Evolutionary conservation across 2,329 filamentous ascomycete species (phyloP).

Genomic region (Beauveria australis): DNA sequence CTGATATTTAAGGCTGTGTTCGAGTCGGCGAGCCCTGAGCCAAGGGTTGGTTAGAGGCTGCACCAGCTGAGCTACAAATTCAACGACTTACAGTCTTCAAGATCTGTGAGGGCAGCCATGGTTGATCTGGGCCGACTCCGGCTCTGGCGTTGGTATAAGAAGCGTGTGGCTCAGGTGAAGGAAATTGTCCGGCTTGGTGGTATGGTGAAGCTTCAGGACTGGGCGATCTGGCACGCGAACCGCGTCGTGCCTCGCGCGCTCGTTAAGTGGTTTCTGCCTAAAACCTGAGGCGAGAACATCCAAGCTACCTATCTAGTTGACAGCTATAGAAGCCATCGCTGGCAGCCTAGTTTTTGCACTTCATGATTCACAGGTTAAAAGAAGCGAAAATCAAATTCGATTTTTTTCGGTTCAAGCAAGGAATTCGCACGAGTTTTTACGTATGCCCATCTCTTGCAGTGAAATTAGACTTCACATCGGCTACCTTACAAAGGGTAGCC

Average conservation of each 20-base stretch:
- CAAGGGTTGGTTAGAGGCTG: constrained; percentile 17
- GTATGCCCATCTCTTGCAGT: no score
- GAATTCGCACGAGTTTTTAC: no score
- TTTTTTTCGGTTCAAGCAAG: no score
- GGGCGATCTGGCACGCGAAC: background rate
- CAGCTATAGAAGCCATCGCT: no score
- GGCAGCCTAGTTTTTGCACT: no score
- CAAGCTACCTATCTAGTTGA: background rate
- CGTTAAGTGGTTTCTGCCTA: constrained; percentile 5
- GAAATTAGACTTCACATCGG: no score
- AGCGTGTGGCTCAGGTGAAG: background rate
- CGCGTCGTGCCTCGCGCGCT: background rate
- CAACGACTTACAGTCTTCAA: constrained; percentile 26
- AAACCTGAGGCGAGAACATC: background rate
- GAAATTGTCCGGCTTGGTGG: background rate
- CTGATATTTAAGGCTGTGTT: constrained; percentile 57
- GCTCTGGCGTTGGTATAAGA: background rate
- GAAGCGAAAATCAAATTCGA: no score
- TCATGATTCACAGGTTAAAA: no score
- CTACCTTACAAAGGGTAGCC: no score
- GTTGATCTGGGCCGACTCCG: background rate
- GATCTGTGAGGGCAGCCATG: constrained; percentile 24
- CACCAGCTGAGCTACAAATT: background rate
- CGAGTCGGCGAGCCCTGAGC: constrained; percentile 48
- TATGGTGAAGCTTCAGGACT: background rate